A percentile compares a stretch with the other conserved stretches of the same genome.
Evolutionary conservation across 192 early-diverging fungal genomes (phyloP).

Genomic region (Backusella tarrabulga): DNA sequence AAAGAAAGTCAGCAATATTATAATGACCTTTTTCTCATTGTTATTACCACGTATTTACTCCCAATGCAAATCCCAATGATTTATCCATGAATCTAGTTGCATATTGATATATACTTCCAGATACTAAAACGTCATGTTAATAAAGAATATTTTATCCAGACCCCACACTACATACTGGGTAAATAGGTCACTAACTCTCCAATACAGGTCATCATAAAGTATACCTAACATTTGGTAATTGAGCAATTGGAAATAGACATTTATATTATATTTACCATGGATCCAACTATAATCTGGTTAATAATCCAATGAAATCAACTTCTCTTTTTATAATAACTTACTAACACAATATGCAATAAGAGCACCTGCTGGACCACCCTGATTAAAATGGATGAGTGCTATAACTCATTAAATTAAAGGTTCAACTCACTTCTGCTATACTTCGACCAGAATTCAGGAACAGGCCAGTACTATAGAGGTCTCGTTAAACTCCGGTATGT

Average conservation of each 20-base stretch:
- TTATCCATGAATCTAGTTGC: constrained; percentile 77
- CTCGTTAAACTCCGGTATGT: too few relatives aligned
- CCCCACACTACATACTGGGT: constrained; percentile 36
- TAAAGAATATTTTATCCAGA: background rate
- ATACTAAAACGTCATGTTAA: constrained; percentile 14
- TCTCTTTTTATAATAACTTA: background rate
- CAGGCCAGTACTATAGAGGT: constrained; percentile 55
- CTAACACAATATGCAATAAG: constrained; percentile 57
- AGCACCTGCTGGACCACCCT: constrained; percentile 72
- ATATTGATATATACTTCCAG: constrained; percentile 71
- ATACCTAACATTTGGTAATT: constrained; percentile 37
- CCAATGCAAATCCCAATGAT: constrained; percentile 65
- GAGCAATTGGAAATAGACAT: too few relatives aligned
- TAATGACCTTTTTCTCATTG: background rate
- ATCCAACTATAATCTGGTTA: constrained; percentile 16
- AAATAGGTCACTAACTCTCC: constrained; percentile 86
- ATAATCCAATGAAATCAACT: background rate
- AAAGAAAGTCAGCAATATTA: background rate
- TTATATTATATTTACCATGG: constrained; percentile 18
- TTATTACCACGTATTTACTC: constrained; percentile 63
- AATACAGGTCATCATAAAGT: constrained; percentile 73
- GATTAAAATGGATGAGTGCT: background rate
- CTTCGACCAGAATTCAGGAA: constrained; percentile 70
- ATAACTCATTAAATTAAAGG: background rate
- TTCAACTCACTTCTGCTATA: constrained; percentile 40